Percentiles rank a stretch among this genome's conserved stretches.
phyloP scores from a whole-genome alignment of 164 flowering plant species.

The Kalanchoe fedtschenkoi region DNA sequence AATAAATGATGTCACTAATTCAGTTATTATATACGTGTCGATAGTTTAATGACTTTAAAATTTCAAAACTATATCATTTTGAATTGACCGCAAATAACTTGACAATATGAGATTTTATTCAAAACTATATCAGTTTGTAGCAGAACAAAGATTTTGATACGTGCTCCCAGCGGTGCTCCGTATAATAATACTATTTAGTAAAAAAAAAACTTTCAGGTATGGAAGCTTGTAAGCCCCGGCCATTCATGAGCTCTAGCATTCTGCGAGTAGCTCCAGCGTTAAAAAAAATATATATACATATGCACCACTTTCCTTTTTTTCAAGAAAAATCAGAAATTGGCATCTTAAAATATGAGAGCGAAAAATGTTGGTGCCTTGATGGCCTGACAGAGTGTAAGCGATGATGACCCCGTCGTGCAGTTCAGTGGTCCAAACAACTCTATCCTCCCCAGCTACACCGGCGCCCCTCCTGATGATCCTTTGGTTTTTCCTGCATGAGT shows the following conservation, averaged over 20 bases:
- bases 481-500: not conserved
- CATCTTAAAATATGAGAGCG: not conserved
- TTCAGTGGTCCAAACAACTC: constrained; percentile 16
- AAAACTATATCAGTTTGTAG: too few species aligned
- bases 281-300: not conserved
- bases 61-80: too few species aligned
- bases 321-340: not conserved
- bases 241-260: constrained; percentile 7
- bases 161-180: too few species aligned
- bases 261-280: constrained; percentile 5
- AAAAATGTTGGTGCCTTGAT: constrained; percentile 11
- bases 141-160: too few species aligned
- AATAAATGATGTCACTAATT: too few species aligned
- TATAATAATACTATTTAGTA: too few species aligned
- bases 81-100: too few species aligned
- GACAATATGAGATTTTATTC: too few species aligned
- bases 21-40: too few species aligned
- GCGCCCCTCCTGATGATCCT: not conserved
- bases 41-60: too few species aligned
- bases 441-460: constrained; percentile 4
- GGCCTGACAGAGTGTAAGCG: constrained; percentile 9
- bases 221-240: constrained; percentile 2
- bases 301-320: not conserved
- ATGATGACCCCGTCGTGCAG: constrained; percentile 14
- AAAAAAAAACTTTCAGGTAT: constrained; percentile 2